These are phyloP conservation scores for Periconia sp. DNA, from an alignment of 2,329 filamentous ascomycete species.

Conservation along the genomic window DNA sequence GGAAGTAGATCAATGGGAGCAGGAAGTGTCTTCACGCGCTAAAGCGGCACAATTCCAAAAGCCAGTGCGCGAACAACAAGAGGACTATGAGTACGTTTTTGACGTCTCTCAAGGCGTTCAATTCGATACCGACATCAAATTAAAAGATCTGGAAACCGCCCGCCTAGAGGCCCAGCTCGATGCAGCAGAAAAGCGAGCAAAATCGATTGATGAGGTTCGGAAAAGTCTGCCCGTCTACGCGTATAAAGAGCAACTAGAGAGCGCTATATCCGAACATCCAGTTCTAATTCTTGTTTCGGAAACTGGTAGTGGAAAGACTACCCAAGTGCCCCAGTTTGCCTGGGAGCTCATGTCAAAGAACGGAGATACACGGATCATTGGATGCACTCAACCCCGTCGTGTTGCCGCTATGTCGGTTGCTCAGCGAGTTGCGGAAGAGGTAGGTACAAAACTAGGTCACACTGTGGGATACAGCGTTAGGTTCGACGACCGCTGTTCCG, in stretches of 20 bases:
- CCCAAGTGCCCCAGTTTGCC: slow-evolving; percentile 82
- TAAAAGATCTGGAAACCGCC: slow-evolving; percentile 79
- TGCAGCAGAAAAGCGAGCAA: slow-evolving; percentile 84
- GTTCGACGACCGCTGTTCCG: slow-evolving; percentile 89
- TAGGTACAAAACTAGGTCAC: slow-evolving; percentile 85
- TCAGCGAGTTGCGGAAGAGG: slow-evolving; percentile 93
- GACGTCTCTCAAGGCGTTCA: slow-evolving; percentile 88
- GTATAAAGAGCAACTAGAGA: slow-evolving; percentile 83
- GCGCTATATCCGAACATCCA: slow-evolving; percentile 85
- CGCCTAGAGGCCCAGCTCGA: slow-evolving; percentile 82
- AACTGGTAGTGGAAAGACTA: slow-evolving; percentile 95
- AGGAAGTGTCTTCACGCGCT: slow-evolving; percentile 85
- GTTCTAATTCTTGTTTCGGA: slow-evolving; percentile 92
- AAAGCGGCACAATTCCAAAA: slow-evolving; percentile 62
- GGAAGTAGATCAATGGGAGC: slow-evolving; percentile 95
- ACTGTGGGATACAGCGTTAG: slow-evolving; percentile 95
- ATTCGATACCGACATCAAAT: slow-evolving; percentile 77
- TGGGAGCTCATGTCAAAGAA: slow-evolving; percentile 54
- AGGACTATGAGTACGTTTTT: slow-evolving; percentile 91
- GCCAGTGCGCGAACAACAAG: slow-evolving; percentile 75
- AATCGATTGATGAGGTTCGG: slow-evolving; percentile 88
- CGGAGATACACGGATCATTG: slow-evolving; percentile 66
- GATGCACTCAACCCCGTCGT: slow-evolving; percentile 91
- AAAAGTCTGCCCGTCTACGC: slow-evolving; percentile 90
- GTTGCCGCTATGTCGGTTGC: slow-evolving; percentile 98